Percentiles rank a stretch among this genome's conserved stretches.
phyloP scores from a whole-genome alignment of 441 rosid species.

The Adansonia madagascariensis region DNA sequence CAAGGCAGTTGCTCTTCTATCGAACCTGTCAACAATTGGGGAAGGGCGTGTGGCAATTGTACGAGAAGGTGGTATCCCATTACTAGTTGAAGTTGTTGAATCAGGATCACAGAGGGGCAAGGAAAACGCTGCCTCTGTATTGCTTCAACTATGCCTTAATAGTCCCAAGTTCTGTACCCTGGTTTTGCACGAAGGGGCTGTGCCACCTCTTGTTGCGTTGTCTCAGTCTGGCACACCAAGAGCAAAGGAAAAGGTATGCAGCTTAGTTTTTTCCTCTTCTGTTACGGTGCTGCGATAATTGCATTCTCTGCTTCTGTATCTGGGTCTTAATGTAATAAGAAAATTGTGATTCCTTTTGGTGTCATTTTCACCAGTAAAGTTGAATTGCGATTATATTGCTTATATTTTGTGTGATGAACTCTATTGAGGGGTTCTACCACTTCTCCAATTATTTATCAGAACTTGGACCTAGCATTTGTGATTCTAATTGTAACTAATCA shows the following conservation, averaged over 20 bases:
- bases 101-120: slow-evolving; percentile 89
- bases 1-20: slow-evolving; percentile 88
- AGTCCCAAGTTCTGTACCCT: slow-evolving; percentile 80
- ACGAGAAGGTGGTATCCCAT: slow-evolving; percentile 78
- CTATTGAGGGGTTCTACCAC: not conserved
- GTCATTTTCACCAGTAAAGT: not conserved
- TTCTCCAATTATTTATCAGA: slow-evolving; percentile 7
- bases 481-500: not conserved
- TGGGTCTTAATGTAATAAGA: not conserved
- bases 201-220: slow-evolving; percentile 94
- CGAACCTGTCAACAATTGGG: slow-evolving; percentile 74
- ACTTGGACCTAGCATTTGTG: not conserved
- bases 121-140: slow-evolving; percentile 85
- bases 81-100: slow-evolving; percentile 81
- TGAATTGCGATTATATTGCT: not conserved
- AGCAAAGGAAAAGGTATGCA: slow-evolving; percentile 88
- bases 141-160: slow-evolving; percentile 77
- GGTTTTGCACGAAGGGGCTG: slow-evolving; percentile 96
- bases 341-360: not conserved
- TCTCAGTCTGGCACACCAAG: slow-evolving; percentile 94
- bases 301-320: not conserved
- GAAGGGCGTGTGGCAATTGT: slow-evolving; percentile 79
- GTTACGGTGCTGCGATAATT: not conserved
- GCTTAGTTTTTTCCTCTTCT: slow-evolving; percentile 15
- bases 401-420: not conserved